Evolutionary conservation across 495 filamentous ascomycete species (phyloP).

Genomic region (Aspergillus avenaceus): DNA sequence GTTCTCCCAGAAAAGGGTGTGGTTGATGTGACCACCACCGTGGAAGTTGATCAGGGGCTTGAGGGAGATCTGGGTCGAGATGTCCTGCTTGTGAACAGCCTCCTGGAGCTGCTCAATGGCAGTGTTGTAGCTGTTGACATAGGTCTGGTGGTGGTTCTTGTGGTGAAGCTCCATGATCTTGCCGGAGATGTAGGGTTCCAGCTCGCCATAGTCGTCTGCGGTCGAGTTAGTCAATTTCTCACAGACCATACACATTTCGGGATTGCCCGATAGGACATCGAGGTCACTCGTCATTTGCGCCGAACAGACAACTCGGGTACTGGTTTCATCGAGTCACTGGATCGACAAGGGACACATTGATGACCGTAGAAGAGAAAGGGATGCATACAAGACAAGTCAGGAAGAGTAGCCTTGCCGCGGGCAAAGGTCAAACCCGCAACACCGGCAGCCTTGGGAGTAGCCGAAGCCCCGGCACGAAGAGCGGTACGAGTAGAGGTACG

Average conservation of each 20-base stretch:
- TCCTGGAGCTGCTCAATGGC: conserved; percentile 55
- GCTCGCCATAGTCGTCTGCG: conserved; percentile 80
- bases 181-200: conserved; percentile 91
- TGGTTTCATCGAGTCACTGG: background rate
- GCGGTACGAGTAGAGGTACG: conserved; percentile 50
- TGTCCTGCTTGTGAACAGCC: conserved; percentile 48
- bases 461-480: conserved; percentile 49
- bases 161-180: conserved; percentile 96
- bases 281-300: background rate
- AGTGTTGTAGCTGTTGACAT: conserved; percentile 64
- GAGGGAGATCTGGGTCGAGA: conserved; percentile 68
- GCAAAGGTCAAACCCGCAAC: conserved; percentile 68
- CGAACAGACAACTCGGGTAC: background rate
- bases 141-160: conserved; percentile 67
- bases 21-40: conserved; percentile 91
- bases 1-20: conserved; percentile 92
- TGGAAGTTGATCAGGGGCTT: conserved; percentile 94
- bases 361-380: background rate
- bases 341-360: background rate
- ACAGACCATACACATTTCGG: no score
- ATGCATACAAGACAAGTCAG: conserved; percentile 83
- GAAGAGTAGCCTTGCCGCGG: conserved; percentile 86
- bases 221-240: conserved; percentile 1
- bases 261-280: no score
- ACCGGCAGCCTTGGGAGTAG: conserved; percentile 48